These are phyloP conservation scores for Penicillium sclerotiorum DNA, from an alignment of 2,329 filamentous ascomycete species.

Conservation along the genomic window DNA sequence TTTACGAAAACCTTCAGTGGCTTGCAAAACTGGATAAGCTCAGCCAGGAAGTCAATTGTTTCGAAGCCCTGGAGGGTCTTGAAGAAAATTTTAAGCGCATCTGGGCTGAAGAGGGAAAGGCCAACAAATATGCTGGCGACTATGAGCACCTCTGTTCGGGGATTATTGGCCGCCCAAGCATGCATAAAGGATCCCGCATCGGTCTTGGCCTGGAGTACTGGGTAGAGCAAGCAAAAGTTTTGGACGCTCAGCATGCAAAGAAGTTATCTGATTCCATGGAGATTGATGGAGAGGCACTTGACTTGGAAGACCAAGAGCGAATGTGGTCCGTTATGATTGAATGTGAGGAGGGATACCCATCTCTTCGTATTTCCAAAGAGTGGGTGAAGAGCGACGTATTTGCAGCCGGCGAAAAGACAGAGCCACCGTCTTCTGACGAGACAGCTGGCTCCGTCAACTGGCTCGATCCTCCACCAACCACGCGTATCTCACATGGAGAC, in stretches of 20 bases:
- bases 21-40: constrained; percentile 49
- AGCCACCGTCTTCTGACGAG: constrained; percentile 23
- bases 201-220: constrained; percentile 49
- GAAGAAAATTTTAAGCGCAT: constrained; percentile 46
- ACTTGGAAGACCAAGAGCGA: constrained; percentile 22
- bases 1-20: constrained; percentile 48
- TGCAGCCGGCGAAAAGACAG: constrained; percentile 29
- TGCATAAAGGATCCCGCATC: constrained; percentile 43
- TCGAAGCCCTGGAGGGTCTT: constrained; percentile 49
- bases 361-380: constrained; percentile 47
- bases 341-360: constrained; percentile 49
- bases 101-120: constrained; percentile 46
- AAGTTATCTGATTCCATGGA: constrained; percentile 36
- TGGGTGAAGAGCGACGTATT: constrained; percentile 45
- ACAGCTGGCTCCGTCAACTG: constrained; percentile 38
- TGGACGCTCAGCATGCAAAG: constrained; percentile 33
- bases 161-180: constrained; percentile 43
- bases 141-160: constrained; percentile 47
- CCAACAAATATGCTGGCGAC: constrained; percentile 30
- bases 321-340: constrained; percentile 45
- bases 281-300: constrained; percentile 30
- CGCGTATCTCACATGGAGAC: constrained; percentile 35
- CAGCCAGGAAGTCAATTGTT: constrained; percentile 49
- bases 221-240: constrained; percentile 38
- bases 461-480: constrained; percentile 41